These are phyloP conservation scores for Dactylellina parvicollis DNA, from an alignment of 2,329 filamentous ascomycete species.

Conservation along the genomic window DNA sequence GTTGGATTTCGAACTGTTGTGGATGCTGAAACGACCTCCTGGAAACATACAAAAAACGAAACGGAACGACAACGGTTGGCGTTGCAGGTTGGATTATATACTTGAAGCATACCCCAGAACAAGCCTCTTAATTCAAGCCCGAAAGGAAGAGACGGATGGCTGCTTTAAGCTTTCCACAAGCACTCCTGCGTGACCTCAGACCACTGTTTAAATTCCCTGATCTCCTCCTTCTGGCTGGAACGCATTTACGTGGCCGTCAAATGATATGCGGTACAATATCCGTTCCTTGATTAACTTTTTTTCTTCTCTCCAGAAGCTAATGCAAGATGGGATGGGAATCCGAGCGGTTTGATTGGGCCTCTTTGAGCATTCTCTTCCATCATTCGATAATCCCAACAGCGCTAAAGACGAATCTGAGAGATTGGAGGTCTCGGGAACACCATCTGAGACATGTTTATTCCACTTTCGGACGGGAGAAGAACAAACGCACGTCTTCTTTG, in stretches of 20 bases:
- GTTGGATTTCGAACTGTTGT: slow-evolving; percentile 15
- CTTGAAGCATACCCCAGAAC: slow-evolving; percentile 10
- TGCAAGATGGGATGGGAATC: slow-evolving; percentile 18
- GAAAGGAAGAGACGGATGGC: slow-evolving; percentile 1
- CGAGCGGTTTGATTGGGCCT: slow-evolving; percentile 23
- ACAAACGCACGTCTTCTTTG: slow-evolving; percentile 36
- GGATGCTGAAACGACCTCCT: slow-evolving; percentile 45
- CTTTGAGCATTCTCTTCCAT: neutral
- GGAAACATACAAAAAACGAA: slow-evolving; percentile 46
- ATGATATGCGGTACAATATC: neutral
- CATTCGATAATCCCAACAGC: slow-evolving; percentile 2
- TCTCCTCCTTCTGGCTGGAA: slow-evolving; percentile 12
- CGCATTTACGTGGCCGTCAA: slow-evolving; percentile 16
- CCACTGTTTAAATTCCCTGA: neutral
- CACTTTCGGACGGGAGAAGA: slow-evolving; percentile 18
- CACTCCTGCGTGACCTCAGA: slow-evolving; percentile 2
- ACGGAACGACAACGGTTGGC: slow-evolving; percentile 40
- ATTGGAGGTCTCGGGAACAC: slow-evolving; percentile 31
- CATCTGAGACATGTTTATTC: slow-evolving; percentile 43
- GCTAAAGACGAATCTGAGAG: slow-evolving; percentile 19
- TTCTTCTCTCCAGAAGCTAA: slow-evolving; percentile 19
- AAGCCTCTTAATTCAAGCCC: neutral
- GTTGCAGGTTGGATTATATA: slow-evolving; percentile 52
- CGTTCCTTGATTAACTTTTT: neutral
- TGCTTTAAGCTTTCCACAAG: neutral